Percentiles rank a stretch among this genome's conserved stretches.
phyloP scores from a whole-genome alignment of 306 rosid genomes.

The Lathyrus aphaca region DNA sequence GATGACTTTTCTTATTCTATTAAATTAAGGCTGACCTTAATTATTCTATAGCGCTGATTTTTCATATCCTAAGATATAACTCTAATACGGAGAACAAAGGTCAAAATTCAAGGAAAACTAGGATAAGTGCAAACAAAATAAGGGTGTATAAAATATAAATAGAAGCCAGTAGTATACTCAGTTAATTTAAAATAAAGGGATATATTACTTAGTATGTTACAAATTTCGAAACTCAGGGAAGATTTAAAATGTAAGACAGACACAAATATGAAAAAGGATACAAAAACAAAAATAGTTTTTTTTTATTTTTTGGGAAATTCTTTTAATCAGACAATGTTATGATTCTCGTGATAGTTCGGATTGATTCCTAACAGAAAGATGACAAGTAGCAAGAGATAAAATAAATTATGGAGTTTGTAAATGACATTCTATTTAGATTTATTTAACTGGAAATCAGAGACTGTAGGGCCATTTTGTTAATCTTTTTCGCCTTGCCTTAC shows the following conservation, averaged over 20 bases:
- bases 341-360: conserved; percentile 13
- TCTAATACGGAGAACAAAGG: conserved; percentile 5
- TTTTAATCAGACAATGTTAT: neutral
- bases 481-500: conserved; percentile 22
- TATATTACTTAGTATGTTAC: conserved; percentile 13
- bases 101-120: conserved; percentile 33
- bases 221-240: conserved; percentile 10
- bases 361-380: conserved; percentile 8
- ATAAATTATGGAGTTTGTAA: conserved; percentile 26
- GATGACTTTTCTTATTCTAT: too few species aligned
- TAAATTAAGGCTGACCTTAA: too few species aligned
- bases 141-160: conserved; percentile 16
- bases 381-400: conserved; percentile 24
- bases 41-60: too few species aligned
- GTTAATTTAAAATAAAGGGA: conserved; percentile 32
- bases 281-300: neutral
- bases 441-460: conserved; percentile 26
- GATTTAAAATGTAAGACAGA: neutral
- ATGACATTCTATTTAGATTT: conserved; percentile 26
- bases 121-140: conserved; percentile 7
- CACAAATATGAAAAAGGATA: conserved; percentile 12
- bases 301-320: neutral
- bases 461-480: conserved; percentile 4
- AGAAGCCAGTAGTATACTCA: conserved; percentile 18
- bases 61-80: too few species aligned